Percentiles rank a stretch among this genome's conserved stretches.
Conservation (phyloP, 352 stramenopile species). For the Globisporangium abappressorium region DNA sequence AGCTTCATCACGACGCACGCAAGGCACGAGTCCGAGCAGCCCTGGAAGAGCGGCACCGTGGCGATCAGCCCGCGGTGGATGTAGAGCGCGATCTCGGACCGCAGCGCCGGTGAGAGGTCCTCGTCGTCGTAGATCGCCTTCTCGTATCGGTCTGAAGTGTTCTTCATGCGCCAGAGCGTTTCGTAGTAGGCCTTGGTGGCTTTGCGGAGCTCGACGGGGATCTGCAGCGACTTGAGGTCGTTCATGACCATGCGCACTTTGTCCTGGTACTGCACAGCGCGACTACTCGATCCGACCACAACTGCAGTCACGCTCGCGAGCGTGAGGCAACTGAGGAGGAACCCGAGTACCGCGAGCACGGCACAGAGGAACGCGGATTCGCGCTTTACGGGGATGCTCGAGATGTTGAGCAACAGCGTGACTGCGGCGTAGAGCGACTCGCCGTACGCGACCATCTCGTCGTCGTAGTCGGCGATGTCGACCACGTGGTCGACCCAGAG, state of each 20-base stretch:
- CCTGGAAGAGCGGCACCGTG: slow-evolving; percentile 57
- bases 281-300: slow-evolving; percentile 43
- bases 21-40: slow-evolving; percentile 52
- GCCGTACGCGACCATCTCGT: slow-evolving; percentile 46
- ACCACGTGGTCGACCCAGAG: slow-evolving; percentile 42
- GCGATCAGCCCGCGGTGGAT: slow-evolving; percentile 55
- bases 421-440: slow-evolving; percentile 43
- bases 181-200: slow-evolving; percentile 58
- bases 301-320: slow-evolving; percentile 51
- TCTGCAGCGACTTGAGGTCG: slow-evolving; percentile 57
- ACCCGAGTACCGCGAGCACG: slow-evolving; percentile 41
- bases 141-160: slow-evolving; percentile 62
- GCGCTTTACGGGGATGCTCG: slow-evolving; percentile 29
- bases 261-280: slow-evolving; percentile 56
- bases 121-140: slow-evolving; percentile 72
- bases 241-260: slow-evolving; percentile 63
- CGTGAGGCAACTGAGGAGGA: slow-evolving; percentile 49
- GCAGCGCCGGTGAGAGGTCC: slow-evolving; percentile 48
- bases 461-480: slow-evolving; percentile 21
- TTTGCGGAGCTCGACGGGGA: slow-evolving; percentile 50
- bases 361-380: slow-evolving; percentile 41
- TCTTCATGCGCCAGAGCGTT: slow-evolving; percentile 65
- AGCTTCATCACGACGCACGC: slow-evolving; percentile 54
- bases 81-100: slow-evolving; percentile 57
- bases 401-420: slow-evolving; percentile 50